Evolutionary conservation across 202 grass and related monocot genomes (phyloP).

Genomic region (Schoenoplectus triqueter): DNA sequence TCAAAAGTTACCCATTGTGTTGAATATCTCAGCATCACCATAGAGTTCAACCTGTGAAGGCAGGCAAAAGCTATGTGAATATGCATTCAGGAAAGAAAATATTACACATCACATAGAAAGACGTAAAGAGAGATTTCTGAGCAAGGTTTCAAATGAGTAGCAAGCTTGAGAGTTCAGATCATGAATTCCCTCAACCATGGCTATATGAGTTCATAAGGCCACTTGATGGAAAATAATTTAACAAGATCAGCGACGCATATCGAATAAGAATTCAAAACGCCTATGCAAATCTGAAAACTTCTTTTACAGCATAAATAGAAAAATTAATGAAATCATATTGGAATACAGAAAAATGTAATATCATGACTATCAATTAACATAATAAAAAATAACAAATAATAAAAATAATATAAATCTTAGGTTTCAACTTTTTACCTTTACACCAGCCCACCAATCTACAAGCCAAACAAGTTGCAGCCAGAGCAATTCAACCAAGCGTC

Average conservation of each 20-base stretch:
- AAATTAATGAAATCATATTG: neutral
- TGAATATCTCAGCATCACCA: constrained; percentile 63
- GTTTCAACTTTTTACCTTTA: constrained; percentile 58
- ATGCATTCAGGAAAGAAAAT: constrained; percentile 22
- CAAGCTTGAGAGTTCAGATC: neutral
- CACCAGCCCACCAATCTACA: constrained; percentile 90
- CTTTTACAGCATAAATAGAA: constrained; percentile 8
- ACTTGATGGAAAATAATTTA: neutral
- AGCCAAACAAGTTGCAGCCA: constrained; percentile 93
- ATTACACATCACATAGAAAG: neutral
- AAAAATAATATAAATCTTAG: neutral
- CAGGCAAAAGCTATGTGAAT: constrained; percentile 18
- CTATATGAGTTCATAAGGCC: constrained; percentile 28
- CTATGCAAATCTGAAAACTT: neutral
- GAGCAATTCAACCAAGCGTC: constrained; percentile 65
- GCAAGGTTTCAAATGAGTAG: neutral
- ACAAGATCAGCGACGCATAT: neutral
- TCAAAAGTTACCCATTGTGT: constrained; percentile 53
- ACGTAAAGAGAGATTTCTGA: constrained; percentile 3
- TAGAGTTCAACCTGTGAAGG: constrained; percentile 57
- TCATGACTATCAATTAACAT: neutral
- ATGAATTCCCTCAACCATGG: neutral
- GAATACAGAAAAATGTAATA: neutral
- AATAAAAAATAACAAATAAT: neutral
- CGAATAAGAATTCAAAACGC: neutral